phyloP scores from a whole-genome alignment of 768 basidiomycete species.

The Suillus americanus region DNA sequence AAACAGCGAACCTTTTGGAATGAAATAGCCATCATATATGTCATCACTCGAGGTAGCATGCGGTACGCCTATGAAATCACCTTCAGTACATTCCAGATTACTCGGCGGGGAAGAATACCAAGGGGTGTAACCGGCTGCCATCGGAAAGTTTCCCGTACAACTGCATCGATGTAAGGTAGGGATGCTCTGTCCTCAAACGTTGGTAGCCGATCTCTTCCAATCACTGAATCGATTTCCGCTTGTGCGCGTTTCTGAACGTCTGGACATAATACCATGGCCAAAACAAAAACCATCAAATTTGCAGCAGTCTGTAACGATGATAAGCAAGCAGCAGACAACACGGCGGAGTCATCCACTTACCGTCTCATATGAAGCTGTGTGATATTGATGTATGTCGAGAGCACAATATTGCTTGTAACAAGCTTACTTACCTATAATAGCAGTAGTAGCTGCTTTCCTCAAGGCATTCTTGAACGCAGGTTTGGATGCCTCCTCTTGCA shows the following conservation, averaged over 20 bases:
- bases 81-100: not conserved
- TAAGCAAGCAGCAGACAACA: not conserved
- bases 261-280: constrained; percentile 19
- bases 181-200: constrained; percentile 11
- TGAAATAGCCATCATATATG: constrained; percentile 17
- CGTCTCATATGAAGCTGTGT: constrained; percentile 11
- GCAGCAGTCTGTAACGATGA: constrained; percentile 11
- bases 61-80: constrained; percentile 8
- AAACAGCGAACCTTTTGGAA: constrained; percentile 15
- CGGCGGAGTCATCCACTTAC: not conserved
- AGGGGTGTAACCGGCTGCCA: constrained; percentile 16
- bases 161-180: constrained; percentile 16
- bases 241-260: constrained; percentile 17
- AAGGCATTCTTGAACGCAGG: constrained; percentile 10
- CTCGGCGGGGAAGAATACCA: constrained; percentile 1
- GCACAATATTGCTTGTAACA: not conserved
- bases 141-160: constrained; percentile 18
- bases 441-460: constrained; percentile 12
- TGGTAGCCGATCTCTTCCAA: constrained; percentile 19
- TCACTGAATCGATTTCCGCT: constrained; percentile 21
- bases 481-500: constrained; percentile 8
- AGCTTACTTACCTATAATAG: constrained; percentile 12
- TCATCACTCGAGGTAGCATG: constrained; percentile 13
- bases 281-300: constrained; percentile 11
- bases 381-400: not conserved